Base-by-base conservation (phyloP, 2,329 filamentous ascomycete species). In the Alternaria infectoria region DNA sequence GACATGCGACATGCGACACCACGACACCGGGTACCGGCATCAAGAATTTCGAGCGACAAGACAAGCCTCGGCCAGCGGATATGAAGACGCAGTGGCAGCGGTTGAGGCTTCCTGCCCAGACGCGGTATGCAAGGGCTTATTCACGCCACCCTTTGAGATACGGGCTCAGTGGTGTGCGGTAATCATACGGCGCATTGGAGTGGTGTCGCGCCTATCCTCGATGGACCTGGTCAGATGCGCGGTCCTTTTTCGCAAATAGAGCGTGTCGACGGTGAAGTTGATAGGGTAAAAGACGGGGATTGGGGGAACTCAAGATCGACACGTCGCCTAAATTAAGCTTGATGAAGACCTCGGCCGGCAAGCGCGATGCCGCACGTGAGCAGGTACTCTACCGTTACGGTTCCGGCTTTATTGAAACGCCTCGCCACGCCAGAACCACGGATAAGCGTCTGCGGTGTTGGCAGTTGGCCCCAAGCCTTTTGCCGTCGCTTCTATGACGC, bases 321-420 rank as follows among this genome's bases (percentile, higher is more conserved):
- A 30, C 47, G 8, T 52, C 61, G 51, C 32, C 47, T 64, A 64
- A 49, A 59, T 59, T 54, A 59, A 59, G 56, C 56, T 55, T 54
- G 30, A 54, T 36, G 45, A 50, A 57, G 52, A 30, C 43, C 25
- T 57, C 44, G 36, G 40, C 54, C 47, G 59, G 47, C 54, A 57
- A 26, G 32, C 19, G 19, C 36, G 26, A 10, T 13, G 23, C 23
- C 15, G 26, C 61, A 60, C 57, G 57, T 55, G 57, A 59, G 50
- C 55, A 40, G 17, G n/a, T 30, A 21, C 25, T 46, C 21, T 43
- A 26, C 43, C 19, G n/a, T 21, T 46, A 56, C 23, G 40, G 36
- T 23, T 45, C 36, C 25, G 50, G n/a, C 26, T 30, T 36, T 32
- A 21, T 32, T 54, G 50, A 3, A 51, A 32, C 47, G n/a, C 47